Conservation (phyloP, 192 early-diverging fungal genomes). For the Backusella liffmaniae region DNA sequence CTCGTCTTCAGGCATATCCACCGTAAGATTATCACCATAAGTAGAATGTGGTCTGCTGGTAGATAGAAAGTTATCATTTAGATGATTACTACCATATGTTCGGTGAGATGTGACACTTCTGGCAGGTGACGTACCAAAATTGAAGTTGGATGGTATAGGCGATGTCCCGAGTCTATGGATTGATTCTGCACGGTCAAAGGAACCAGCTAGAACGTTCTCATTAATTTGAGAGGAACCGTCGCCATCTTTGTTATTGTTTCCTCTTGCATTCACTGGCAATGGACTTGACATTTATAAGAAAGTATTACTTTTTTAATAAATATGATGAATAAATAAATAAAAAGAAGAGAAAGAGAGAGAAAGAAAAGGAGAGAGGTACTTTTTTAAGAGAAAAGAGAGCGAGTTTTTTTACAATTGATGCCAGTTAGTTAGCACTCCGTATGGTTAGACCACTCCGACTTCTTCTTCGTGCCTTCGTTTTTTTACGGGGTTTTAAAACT, state of each 20-base stretch:
- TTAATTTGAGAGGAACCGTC: not conserved
- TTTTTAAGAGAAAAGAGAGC: not conserved
- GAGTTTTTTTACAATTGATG: not conserved
- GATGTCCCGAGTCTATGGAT: slow-evolving; percentile 11
- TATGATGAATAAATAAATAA: not conserved
- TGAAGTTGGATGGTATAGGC: slow-evolving; percentile 9
- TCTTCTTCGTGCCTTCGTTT: not conserved
- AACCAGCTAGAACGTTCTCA: slow-evolving; percentile 7
- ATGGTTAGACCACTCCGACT: not conserved
- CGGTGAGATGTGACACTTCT: slow-evolving; percentile 1
- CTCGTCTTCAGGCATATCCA: slow-evolving; percentile 50
- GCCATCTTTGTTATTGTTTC: not conserved
- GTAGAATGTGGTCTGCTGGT: not conserved
- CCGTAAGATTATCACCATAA: not conserved
- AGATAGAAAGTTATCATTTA: not conserved
- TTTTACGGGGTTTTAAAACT: not conserved
- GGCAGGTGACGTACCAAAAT: slow-evolving; percentile 15
- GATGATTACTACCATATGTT: slow-evolving; percentile 11
- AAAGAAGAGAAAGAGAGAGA: not conserved
- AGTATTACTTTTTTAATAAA: not conserved
- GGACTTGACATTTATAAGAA: slow-evolving; percentile 9
- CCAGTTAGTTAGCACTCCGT: not conserved
- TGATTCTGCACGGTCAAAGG: slow-evolving; percentile 12
- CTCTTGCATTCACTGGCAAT: slow-evolving; percentile 24
- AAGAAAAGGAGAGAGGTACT: not conserved